phyloP scores from a whole-genome alignment of 179 eudicot genomes.

The Spinacia oleracea region DNA sequence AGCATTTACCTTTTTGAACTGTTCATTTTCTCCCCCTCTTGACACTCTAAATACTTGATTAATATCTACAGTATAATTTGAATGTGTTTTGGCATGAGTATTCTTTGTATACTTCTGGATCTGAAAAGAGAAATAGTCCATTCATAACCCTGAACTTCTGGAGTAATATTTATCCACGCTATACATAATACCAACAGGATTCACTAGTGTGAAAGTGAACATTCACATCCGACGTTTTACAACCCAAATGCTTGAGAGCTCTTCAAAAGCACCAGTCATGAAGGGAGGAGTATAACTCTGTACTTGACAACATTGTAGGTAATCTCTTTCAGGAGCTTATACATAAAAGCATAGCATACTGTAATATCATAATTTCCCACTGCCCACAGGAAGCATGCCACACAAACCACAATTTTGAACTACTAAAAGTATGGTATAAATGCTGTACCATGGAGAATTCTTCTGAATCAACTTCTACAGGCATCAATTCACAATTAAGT shows the following conservation, averaged over 20 bases:
- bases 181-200: background rate
- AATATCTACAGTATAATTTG: constrained; percentile 70
- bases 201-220: background rate
- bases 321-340: background rate
- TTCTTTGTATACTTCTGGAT: constrained; percentile 72
- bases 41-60: constrained; percentile 76
- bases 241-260: background rate
- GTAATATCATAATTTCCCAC: background rate
- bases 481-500: constrained; percentile 67
- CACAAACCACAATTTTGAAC: background rate
- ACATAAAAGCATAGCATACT: background rate
- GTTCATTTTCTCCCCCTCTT: constrained; percentile 71
- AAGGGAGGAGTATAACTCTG: background rate
- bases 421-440: constrained; percentile 6
- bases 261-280: background rate
- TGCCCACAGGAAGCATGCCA: constrained; percentile 8
- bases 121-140: constrained; percentile 39
- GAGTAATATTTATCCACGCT: background rate
- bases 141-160: background rate
- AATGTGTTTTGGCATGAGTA: constrained; percentile 95
- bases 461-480: constrained; percentile 69
- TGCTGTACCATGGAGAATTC: constrained; percentile 73
- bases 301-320: background rate
- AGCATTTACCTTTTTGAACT: constrained; percentile 60
- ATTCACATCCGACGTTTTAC: background rate